Conservation (phyloP, 305 asterid genomes). For the Fraxinus greggii region DNA sequence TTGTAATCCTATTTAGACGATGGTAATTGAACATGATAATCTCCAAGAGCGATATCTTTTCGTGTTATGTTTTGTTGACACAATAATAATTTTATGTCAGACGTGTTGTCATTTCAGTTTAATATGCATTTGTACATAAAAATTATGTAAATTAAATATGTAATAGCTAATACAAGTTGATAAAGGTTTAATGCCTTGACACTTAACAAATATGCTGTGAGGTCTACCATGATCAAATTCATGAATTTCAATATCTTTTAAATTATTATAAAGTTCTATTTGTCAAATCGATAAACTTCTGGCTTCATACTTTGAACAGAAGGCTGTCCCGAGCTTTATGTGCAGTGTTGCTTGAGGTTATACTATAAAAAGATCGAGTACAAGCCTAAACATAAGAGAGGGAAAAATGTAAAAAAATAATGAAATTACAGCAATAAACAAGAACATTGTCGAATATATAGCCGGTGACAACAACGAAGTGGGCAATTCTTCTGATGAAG, state of each 20-base stretch:
- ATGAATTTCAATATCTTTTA: background rate
- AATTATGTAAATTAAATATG: background rate
- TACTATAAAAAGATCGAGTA: background rate
- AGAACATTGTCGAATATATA: background rate
- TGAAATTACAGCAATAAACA: background rate
- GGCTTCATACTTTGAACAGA: background rate
- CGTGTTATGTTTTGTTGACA: conserved; percentile 27
- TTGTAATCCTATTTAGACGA: conserved; percentile 26
- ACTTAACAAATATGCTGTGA: background rate
- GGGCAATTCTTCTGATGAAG: background rate
- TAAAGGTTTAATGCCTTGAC: background rate
- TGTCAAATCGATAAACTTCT: background rate
- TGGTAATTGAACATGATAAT: conserved; percentile 30
- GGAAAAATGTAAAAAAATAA: background rate
- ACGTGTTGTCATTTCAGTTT: background rate
- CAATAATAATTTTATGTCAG: conserved; percentile 19
- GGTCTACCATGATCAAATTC: background rate
- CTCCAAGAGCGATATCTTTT: conserved; percentile 32
- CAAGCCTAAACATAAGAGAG: background rate
- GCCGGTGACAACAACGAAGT: background rate
- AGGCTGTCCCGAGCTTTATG: background rate
- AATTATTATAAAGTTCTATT: background rate
- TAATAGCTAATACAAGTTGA: background rate
- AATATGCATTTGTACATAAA: background rate
- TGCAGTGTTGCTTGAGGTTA: background rate